Conservation (phyloP, 2,329 filamentous ascomycete species). For the Penicillium sp. region DNA sequence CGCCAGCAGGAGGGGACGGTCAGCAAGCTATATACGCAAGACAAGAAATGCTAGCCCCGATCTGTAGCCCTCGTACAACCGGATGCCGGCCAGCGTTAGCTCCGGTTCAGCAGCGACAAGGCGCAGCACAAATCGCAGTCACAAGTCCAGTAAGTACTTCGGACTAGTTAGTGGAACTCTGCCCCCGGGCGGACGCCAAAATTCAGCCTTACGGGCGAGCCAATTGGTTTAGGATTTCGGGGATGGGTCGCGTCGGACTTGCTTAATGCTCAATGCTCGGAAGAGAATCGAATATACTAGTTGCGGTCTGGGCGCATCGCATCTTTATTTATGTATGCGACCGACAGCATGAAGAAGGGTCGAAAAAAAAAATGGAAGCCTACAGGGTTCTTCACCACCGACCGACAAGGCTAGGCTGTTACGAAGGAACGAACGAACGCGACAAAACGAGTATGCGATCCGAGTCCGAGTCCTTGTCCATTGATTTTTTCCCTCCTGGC, state of each 20-base stretch:
- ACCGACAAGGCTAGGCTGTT: neutral
- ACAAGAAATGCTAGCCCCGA: neutral
- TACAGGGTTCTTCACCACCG: neutral
- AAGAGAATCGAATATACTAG: too few species aligned
- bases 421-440: neutral
- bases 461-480: neutral
- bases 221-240: neutral
- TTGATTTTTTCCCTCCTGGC: too few species aligned
- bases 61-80: neutral
- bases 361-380: neutral
- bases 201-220: constrained; percentile 6
- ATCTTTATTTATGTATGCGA: neutral
- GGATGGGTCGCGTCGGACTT: neutral
- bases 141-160: neutral
- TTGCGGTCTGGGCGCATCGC: neutral
- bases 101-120: neutral
- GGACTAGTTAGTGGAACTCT: too few species aligned
- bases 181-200: neutral
- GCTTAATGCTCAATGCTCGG: too few species aligned
- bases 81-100: neutral
- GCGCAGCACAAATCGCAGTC: neutral
- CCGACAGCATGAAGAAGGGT: neutral
- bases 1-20: too few species aligned
- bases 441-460: neutral
- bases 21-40: neutral